Evolutionary conservation across 2,329 filamentous ascomycete genomes (phyloP).

Genomic region (Phaeosphaeriaceae sp.): DNA sequence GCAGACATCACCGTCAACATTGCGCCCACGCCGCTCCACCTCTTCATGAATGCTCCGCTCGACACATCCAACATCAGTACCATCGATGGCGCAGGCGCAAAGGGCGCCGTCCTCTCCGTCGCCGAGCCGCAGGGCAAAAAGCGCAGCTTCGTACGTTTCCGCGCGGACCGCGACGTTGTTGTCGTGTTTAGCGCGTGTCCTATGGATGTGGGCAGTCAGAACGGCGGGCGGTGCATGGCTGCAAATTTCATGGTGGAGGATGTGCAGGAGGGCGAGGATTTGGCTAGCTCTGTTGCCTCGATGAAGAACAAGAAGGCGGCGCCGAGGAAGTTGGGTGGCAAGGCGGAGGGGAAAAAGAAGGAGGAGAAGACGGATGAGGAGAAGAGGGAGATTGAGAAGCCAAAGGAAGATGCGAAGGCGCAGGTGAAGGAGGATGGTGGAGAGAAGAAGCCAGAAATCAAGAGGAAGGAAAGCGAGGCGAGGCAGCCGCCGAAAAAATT

Average conservation of each 20-base stretch:
- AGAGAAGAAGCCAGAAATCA: background rate
- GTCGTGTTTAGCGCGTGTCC: constrained; percentile 49
- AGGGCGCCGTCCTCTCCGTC: constrained; percentile 36
- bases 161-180: constrained; percentile 46
- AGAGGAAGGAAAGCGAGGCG: constrained; percentile 5
- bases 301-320: constrained; percentile 22
- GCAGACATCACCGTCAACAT: constrained; percentile 58
- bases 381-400: constrained; percentile 2
- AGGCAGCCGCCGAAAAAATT: constrained; percentile 7
- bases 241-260: constrained; percentile 50
- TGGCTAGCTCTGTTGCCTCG: constrained; percentile 21
- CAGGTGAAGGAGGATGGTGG: background rate
- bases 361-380: constrained; percentile 13
- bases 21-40: constrained; percentile 55
- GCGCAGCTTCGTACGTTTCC: constrained; percentile 41
- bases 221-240: constrained; percentile 48
- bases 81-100: constrained; percentile 32
- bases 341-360: constrained; percentile 9
- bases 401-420: constrained; percentile 9
- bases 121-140: constrained; percentile 45
- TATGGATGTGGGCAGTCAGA: constrained; percentile 46
- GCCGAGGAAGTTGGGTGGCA: background rate
- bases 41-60: constrained; percentile 50
- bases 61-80: constrained; percentile 17
- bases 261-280: constrained; percentile 30